Percentiles rank a stretch among this genome's conserved stretches.
Evolutionary conservation across 345 rosid genomes (phyloP).

Genomic region (Cardamine resedifolia): DNA sequence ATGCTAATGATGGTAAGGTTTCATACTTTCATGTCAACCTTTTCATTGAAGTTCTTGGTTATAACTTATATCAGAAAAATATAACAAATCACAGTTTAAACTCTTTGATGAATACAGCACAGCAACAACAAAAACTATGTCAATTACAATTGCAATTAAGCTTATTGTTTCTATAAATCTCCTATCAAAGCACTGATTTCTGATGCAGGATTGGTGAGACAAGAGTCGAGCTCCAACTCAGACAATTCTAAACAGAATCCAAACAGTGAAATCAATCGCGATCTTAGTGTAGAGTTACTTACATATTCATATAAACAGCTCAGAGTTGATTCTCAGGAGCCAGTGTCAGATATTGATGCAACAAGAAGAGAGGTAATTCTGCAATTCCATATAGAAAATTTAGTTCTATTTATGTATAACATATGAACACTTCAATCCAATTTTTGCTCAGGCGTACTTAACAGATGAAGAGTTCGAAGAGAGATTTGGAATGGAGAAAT

Average conservation of each 20-base stretch:
- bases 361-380: conserved; percentile 67
- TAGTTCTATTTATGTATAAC: neutral
- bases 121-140: neutral
- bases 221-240: conserved; percentile 23
- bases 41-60: too few species aligned
- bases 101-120: neutral
- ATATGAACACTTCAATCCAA: neutral
- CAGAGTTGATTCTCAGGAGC: conserved; percentile 52
- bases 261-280: conserved; percentile 28
- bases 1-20: conserved; percentile 43
- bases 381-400: neutral
- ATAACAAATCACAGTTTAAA: neutral
- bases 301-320: conserved; percentile 53
- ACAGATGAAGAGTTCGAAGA: conserved; percentile 56
- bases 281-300: conserved; percentile 31
- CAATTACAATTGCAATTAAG: neutral
- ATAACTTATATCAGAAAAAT: too few species aligned
- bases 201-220: conserved; percentile 45
- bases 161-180: conserved; percentile 3
- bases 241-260: conserved; percentile 21
- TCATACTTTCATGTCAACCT: too few species aligned
- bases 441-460: conserved; percentile 51
- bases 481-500: conserved; percentile 49
- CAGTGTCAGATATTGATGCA: conserved; percentile 52
- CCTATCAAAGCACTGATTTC: conserved; percentile 6